Conservation (phyloP, 371 early-diverging fungal species). For the Mortierella sp. region DNA sequence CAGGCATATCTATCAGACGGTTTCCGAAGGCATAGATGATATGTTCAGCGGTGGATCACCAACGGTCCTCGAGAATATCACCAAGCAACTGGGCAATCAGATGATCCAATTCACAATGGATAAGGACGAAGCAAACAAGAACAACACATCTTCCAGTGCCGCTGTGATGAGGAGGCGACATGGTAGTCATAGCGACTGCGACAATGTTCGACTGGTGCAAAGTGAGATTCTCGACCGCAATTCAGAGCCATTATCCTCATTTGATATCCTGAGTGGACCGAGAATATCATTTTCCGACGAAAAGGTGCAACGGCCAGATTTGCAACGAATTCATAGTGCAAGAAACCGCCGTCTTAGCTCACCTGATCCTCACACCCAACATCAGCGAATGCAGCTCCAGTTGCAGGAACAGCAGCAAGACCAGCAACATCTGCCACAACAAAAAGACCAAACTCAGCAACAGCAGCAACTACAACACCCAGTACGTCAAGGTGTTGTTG, state of each 20-base stretch:
- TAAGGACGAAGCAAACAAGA: conserved; percentile 13
- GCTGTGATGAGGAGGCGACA: conserved; percentile 15
- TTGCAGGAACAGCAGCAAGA: conserved; percentile 16
- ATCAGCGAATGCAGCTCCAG: conserved; percentile 27
- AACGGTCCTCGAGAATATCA: conserved; percentile 78
- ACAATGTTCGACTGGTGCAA: conserved; percentile 11
- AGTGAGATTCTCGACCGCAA: conserved; percentile 6
- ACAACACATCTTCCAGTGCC: background rate
- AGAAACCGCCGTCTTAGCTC: conserved; percentile 46
- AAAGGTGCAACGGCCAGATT: conserved; percentile 5
- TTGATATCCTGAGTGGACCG: background rate
- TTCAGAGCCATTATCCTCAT: background rate
- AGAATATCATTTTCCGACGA: background rate
- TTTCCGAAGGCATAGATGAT: conserved; percentile 76
- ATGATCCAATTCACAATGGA: conserved; percentile 65
- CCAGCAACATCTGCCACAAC: conserved; percentile 15
- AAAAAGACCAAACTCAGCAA: conserved; percentile 7
- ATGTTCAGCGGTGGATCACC: conserved; percentile 67
- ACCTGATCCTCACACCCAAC: conserved; percentile 48
- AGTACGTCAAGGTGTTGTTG: conserved; percentile 36
- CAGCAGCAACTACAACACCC: conserved; percentile 17
- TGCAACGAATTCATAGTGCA: conserved; percentile 13
- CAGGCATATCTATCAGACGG: conserved; percentile 77
- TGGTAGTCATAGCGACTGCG: conserved; percentile 23
- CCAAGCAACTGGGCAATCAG: conserved; percentile 75